Conservation (phyloP, 345 rosid species). For the Salix arbutifolia region DNA sequence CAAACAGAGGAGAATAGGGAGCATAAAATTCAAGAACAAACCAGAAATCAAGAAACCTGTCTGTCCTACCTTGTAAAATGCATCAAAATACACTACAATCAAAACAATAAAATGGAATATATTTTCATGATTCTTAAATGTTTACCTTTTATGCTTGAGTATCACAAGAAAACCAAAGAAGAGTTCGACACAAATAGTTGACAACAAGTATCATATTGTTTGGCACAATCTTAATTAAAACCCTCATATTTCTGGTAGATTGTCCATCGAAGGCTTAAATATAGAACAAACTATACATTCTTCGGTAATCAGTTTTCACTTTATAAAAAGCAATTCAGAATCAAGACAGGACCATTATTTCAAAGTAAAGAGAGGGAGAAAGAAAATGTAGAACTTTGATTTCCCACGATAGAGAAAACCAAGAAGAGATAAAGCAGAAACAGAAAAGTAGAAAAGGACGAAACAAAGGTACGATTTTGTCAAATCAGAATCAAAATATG, state of each 20-base stretch:
- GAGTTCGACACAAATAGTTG: constrained; percentile 10
- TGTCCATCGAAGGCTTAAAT: background rate
- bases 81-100: background rate
- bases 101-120: constrained; percentile 2
- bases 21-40: constrained; percentile 20
- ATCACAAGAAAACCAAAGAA: constrained; percentile 12
- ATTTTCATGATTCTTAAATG: constrained; percentile 4
- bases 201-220: background rate
- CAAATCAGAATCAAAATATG: constrained; percentile 31
- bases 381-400: constrained; percentile 23
- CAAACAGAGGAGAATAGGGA: constrained; percentile 26
- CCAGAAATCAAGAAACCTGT: constrained; percentile 35
- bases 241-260: background rate
- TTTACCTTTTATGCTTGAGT: constrained; percentile 22
- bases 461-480: constrained; percentile 40
- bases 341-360: background rate
- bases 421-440: constrained; percentile 31
- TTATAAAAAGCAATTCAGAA: background rate
- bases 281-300: background rate
- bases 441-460: constrained; percentile 43
- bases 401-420: constrained; percentile 32
- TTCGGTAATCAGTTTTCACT: background rate
- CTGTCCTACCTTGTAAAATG: background rate
- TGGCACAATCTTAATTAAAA: constrained; percentile 1
- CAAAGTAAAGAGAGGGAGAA: constrained; percentile 15